A percentile compares a stretch with the other conserved stretches of the same genome.
These are phyloP conservation scores for Globisporangium sylvaticum DNA, from an alignment of 352 stramenopile genomes.

Conservation along the genomic window DNA sequence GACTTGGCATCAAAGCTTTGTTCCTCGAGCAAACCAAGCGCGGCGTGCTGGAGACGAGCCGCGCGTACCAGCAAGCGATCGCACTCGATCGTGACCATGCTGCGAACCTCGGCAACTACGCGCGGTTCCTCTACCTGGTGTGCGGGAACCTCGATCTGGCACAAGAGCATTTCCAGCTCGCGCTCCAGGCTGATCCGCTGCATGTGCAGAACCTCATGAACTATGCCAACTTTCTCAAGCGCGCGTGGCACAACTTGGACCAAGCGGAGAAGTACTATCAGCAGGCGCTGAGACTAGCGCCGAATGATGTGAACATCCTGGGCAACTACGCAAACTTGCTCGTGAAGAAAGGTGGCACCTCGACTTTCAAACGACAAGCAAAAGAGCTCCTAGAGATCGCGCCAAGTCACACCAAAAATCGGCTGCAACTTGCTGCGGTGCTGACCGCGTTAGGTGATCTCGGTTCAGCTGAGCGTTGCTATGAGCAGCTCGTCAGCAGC, in stretches of 20 bases:
- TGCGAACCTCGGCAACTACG: slow-evolving; percentile 38
- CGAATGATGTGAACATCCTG: slow-evolving; percentile 22
- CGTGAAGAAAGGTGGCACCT: not conserved
- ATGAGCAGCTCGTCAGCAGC: slow-evolving; percentile 13
- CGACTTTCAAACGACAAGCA: not conserved
- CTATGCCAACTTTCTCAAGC: slow-evolving; percentile 37
- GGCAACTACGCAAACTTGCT: slow-evolving; percentile 35
- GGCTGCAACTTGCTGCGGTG: slow-evolving; percentile 19
- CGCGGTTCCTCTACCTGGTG: slow-evolving; percentile 27
- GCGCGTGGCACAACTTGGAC: slow-evolving; percentile 18
- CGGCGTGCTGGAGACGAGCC: slow-evolving; percentile 20
- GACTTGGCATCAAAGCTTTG: slow-evolving; percentile 38
- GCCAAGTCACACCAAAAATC: slow-evolving; percentile 18
- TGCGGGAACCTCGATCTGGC: slow-evolving; percentile 22
- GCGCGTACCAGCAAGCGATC: slow-evolving; percentile 32
- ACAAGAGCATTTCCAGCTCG: slow-evolving; percentile 21
- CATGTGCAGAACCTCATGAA: slow-evolving; percentile 22
- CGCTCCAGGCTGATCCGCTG: slow-evolving; percentile 17
- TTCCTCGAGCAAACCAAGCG: slow-evolving; percentile 35
- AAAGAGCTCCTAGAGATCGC: slow-evolving; percentile 24
- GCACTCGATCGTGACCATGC: slow-evolving; percentile 24
- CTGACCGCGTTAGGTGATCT: slow-evolving; percentile 5
- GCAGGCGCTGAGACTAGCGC: slow-evolving; percentile 18
- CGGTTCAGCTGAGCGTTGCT: slow-evolving; percentile 3
- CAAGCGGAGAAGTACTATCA: slow-evolving; percentile 29